Conservation (phyloP, 2,329 filamentous ascomycete species). For the Trichoderma sp. region DNA sequence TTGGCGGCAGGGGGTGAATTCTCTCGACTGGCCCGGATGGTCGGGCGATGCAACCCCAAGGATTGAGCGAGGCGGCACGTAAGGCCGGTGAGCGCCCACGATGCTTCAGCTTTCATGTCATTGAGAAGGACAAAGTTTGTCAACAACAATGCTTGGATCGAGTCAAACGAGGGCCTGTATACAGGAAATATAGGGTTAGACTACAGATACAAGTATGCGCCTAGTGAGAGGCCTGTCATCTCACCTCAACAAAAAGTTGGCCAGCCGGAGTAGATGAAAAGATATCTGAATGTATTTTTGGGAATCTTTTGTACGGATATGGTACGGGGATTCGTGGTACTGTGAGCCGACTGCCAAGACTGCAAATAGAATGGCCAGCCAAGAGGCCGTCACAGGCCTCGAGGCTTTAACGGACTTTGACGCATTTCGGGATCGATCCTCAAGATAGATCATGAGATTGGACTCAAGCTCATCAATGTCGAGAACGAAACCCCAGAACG, state of each 20-base stretch:
- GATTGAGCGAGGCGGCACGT: constrained; percentile 67
- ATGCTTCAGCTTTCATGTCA: constrained; percentile 70
- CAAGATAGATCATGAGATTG: constrained; percentile 64
- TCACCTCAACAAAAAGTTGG: constrained; percentile 63
- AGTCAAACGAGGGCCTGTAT: constrained; percentile 61
- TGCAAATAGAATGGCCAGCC: constrained; percentile 66
- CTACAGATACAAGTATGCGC: background rate
- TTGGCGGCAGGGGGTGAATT: constrained; percentile 45
- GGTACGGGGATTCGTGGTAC: constrained; percentile 65
- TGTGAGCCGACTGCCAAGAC: constrained; percentile 67
- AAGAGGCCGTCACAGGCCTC: constrained; percentile 61
- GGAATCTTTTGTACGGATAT: constrained; percentile 59
- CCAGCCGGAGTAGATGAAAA: constrained; percentile 64
- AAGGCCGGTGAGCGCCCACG: constrained; percentile 65
- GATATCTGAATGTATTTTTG: constrained; percentile 65
- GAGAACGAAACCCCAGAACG: constrained; percentile 68
- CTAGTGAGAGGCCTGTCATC: constrained; percentile 4
- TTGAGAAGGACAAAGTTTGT: constrained; percentile 65
- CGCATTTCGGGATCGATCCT: constrained; percentile 61
- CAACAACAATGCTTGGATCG: constrained; percentile 64
- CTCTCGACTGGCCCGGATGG: constrained; percentile 48
- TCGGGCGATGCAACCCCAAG: constrained; percentile 58
- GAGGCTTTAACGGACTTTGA: constrained; percentile 48
- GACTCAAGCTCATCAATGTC: constrained; percentile 67
- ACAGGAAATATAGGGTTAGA: constrained; percentile 13